These are phyloP conservation scores for Colletotrichum somersetense DNA, from an alignment of 2,329 filamentous ascomycete species.

Conservation along the genomic window DNA sequence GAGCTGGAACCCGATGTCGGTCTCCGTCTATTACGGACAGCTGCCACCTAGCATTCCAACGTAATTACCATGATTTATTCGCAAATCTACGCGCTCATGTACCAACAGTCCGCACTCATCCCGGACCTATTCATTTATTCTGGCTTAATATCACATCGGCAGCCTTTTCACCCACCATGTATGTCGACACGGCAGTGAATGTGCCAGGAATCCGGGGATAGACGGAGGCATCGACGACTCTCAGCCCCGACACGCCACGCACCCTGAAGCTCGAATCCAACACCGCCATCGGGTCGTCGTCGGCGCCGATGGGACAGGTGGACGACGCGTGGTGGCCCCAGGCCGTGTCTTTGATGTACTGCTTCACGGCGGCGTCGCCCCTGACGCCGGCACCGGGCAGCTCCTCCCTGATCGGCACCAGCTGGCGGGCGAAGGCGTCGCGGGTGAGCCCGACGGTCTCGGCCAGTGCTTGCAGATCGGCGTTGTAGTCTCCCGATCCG, in stretches of 20 bases:
- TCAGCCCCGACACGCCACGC: constrained; percentile 57
- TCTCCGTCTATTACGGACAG: neutral
- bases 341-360: constrained; percentile 49
- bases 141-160: constrained; percentile 48
- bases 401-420: constrained; percentile 42
- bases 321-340: constrained; percentile 53
- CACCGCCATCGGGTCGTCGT: constrained; percentile 54
- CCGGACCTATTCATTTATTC: neutral
- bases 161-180: constrained; percentile 52
- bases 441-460: constrained; percentile 68
- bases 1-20: neutral
- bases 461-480: constrained; percentile 65
- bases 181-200: constrained; percentile 50
- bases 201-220: constrained; percentile 55
- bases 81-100: too few relatives aligned
- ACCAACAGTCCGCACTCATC: neutral
- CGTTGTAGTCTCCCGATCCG: constrained; percentile 59
- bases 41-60: neutral
- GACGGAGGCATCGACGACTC: constrained; percentile 61
- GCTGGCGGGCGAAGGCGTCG: constrained; percentile 52
- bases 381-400: constrained; percentile 43
- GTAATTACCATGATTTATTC: neutral
- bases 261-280: constrained; percentile 64
- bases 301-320: constrained; percentile 50
- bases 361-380: constrained; percentile 40